Evolutionary conservation across 805 yeast genomes (phyloP), one percentile per base, ranked within the genome.

Genomic region (Phaffomyces opuntiae): DNA sequence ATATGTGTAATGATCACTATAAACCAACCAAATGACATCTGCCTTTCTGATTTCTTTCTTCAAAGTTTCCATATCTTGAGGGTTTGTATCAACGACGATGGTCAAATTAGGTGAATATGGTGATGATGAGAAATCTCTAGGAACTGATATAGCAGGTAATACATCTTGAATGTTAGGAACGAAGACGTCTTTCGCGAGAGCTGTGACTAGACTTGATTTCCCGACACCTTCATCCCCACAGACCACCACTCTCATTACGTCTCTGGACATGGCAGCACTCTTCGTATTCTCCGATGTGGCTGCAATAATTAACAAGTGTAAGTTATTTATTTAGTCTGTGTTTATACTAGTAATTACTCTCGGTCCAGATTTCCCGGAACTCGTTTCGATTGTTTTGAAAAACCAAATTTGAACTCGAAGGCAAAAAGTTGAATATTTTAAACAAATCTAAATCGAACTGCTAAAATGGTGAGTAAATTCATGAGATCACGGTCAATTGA

Each of bases 191-290:
- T 89, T 91, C 31, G 88, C 82, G 24, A 93, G 70, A 0, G 95
- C 73, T 0, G 93, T 81, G 21, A 91, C 79, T 41, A 93, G 67
- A 27, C 88, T 79, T 5, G 90, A 81, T 58, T 87, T 87, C 1
- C 95, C 96, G 4, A 87, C 95, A 24, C 71, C 85, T 49, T 87
- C 95, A 65, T 93, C 99, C 11, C 99, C 99, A 63, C 97, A 89
- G 0, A 93, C 82, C 0, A 88, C 96, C 1, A 93, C 83, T 47
- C 96, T 67, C 29, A 91, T 79, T 1, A 78, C 73, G 44, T 78
- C 81, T 61, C 63, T 62, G 9, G 67, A 53, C 72, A 67, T 68
- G 17, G 19, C 16, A 14, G 17, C n/a, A 29, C 31, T 29, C 13
- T 29, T 29, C 5, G 14, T 11, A 3, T 11, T 29, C 31, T 29